Evolutionary conservation across 345 rosid species (phyloP), one percentile per base, ranked within the genome.

Genomic region (Tarenaya hassleriana): DNA sequence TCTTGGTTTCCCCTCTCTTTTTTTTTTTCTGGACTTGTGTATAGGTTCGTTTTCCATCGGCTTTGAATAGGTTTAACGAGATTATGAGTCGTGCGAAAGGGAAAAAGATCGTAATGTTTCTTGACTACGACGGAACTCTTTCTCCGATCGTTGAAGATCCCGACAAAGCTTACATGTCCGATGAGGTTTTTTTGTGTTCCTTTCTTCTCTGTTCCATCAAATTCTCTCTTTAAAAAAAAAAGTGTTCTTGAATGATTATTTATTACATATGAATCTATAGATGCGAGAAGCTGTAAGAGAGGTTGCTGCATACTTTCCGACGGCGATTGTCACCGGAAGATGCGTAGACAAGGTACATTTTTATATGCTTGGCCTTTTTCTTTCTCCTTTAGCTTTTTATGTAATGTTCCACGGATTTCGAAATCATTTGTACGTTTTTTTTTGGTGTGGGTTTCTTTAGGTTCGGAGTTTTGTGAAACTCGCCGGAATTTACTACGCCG

Each of bases 111-210:
- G 80, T 82, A 5, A 80, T 86, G 97, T 90, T 90, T 48, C 76
- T 90, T 17, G 96, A 90, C 64, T 90, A 90, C 38, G 97, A 90
- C 20, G 96, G 96, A 9, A 90, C 97, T 4, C 86, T 90, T 16
- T 81, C 97, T 1, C 91, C 76, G 13, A 90, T 90, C 34, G 95
- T 85, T 3, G 87, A 75, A 47, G 88, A 90, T 55, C 97, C 92
- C 19, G 97, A 90, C 35, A 71, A 58, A 61, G 96, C 97, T 42
- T 77, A 76, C 83, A 80, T 90, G 83, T 69, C 94, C 19, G 68
- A 42, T 4, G 82, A 84, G 83, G 97, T 90, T 17, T 55, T 55
- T 35, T 41, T 1, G 14, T 50, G 8, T 10, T 50, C 8, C 27
- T 8, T 50, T 37, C 10, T 2, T 7, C n/a, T 15, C 12, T 9